These are phyloP conservation scores for Kockiozyma suomiensis DNA, from an alignment of 805 yeast species.

Conservation along the genomic window DNA sequence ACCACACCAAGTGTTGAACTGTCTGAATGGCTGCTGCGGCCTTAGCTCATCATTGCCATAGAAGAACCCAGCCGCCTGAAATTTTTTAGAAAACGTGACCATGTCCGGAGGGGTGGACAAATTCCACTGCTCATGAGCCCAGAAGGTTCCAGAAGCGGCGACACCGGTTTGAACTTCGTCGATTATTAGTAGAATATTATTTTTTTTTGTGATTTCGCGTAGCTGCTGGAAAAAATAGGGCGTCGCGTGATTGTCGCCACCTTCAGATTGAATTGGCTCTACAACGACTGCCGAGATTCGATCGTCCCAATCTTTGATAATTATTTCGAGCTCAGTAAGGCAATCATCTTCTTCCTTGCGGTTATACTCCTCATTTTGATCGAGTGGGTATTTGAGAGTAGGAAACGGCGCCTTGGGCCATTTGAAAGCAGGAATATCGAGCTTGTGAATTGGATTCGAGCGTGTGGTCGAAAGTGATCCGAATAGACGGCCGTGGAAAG, in stretches of 20 bases:
- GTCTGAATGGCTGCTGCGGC: constrained; percentile 80
- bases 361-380: constrained; percentile 63
- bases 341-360: constrained; percentile 79
- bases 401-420: constrained; percentile 99
- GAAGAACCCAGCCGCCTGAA: constrained; percentile 87
- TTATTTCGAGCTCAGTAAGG: constrained; percentile 70
- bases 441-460: constrained; percentile 92
- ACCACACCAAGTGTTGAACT: constrained; percentile 94
- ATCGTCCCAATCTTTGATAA: constrained; percentile 64
- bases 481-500: constrained; percentile 94
- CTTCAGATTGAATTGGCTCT: constrained; percentile 91
- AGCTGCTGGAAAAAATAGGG: constrained; percentile 77
- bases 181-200: constrained; percentile 71
- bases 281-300: constrained; percentile 89
- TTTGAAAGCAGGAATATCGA: constrained; percentile 83
- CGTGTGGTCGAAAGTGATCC: constrained; percentile 90
- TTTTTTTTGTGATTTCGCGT: constrained; percentile 70
- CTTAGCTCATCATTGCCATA: constrained; percentile 72
- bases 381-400: constrained; percentile 79
- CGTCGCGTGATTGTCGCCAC: constrained; percentile 89
- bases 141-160: constrained; percentile 81
- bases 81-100: constrained; percentile 85
- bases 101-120: constrained; percentile 76
- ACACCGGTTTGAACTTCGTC: constrained; percentile 92
- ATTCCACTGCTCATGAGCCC: constrained; percentile 89